Conservation (phyloP, 2,329 filamentous ascomycete genomes). For the Gliomastix tumulicola region DNA sequence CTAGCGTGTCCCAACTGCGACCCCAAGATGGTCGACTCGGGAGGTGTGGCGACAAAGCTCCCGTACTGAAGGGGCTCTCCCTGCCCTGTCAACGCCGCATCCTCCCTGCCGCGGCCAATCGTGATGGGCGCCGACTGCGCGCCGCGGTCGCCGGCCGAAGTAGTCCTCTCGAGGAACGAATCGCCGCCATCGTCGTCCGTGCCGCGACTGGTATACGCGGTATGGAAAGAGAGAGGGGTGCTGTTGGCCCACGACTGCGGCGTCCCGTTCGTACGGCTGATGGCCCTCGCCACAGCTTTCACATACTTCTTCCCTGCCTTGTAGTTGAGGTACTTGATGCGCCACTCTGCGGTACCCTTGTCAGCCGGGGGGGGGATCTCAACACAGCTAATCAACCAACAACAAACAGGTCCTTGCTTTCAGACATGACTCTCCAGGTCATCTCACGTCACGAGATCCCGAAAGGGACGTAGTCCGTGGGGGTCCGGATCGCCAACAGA, state of each 20-base stretch:
- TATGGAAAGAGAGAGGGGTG: constrained; percentile 22
- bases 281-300: constrained; percentile 71
- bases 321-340: constrained; percentile 89
- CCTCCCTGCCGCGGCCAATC: constrained; percentile 20
- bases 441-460: too few relatives aligned
- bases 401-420: too few relatives aligned
- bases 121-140: constrained; percentile 8
- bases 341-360: constrained; percentile 74
- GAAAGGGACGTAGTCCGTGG: too few relatives aligned
- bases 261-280: constrained; percentile 53
- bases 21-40: constrained; percentile 16
- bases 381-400: too few relatives aligned
- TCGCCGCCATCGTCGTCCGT: constrained; percentile 3
- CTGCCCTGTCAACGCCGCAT: constrained; percentile 29
- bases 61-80: constrained; percentile 40
- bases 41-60: constrained; percentile 41
- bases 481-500: too few relatives aligned
- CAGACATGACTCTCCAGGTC: too few relatives aligned
- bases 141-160: too few relatives aligned
- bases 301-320: constrained; percentile 93
- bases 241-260: constrained; percentile 20
- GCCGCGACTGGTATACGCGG: constrained; percentile 3
- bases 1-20: constrained; percentile 5
- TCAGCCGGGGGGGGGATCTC: too few relatives aligned
- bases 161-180: constrained; percentile 2